These are phyloP conservation scores for Talaromyces nanjingensis DNA, from an alignment of 495 filamentous ascomycete species.

Conservation along the genomic window DNA sequence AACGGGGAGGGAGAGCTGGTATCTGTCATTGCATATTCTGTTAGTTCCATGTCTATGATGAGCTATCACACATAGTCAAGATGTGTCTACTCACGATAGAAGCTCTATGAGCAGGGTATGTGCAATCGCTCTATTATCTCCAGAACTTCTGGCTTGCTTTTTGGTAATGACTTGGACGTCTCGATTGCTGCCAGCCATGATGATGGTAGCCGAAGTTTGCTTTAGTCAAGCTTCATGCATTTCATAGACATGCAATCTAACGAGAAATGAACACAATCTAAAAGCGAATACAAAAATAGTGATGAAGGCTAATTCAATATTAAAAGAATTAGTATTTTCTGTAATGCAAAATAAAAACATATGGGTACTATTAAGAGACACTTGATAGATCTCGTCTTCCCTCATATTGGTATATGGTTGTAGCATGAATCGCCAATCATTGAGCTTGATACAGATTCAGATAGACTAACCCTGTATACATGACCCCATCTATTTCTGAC, in stretches of 20 bases:
- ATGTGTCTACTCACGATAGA: slow-evolving; percentile 15
- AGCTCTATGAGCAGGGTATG: slow-evolving; percentile 17
- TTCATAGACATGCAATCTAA: background rate
- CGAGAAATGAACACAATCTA: background rate
- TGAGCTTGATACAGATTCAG: background rate
- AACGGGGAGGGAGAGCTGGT: background rate
- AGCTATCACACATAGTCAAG: background rate
- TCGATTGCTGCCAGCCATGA: background rate
- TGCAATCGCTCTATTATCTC: background rate
- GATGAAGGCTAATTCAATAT: too few relatives aligned
- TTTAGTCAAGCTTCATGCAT: background rate
- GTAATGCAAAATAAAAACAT: background rate
- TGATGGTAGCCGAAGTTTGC: background rate
- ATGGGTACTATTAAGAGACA: background rate
- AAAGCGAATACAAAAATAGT: background rate
- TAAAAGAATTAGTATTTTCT: too few relatives aligned
- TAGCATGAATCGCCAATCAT: background rate
- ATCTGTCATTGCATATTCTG: background rate
- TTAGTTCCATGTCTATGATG: background rate
- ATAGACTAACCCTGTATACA: background rate
- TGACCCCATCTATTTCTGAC: background rate
- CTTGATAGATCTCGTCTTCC: background rate
- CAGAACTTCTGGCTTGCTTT: background rate
- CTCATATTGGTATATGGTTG: background rate
- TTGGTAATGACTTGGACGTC: background rate